A percentile compares a stretch with the other conserved stretches of the same genome.
Evolutionary conservation across 2,329 filamentous ascomycete genomes (phyloP).

Genomic region (Mycosphaerella sp.): DNA sequence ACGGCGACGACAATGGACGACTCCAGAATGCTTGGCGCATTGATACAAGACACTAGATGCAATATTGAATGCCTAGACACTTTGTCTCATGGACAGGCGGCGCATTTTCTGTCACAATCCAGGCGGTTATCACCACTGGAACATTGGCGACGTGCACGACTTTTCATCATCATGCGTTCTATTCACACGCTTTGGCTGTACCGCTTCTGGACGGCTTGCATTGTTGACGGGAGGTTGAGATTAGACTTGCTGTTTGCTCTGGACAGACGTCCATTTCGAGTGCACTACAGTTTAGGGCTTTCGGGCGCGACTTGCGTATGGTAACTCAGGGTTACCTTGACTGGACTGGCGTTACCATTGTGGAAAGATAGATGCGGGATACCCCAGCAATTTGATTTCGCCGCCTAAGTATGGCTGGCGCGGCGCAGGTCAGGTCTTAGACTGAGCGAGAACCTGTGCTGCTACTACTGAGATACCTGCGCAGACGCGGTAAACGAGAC

Average conservation of each 20-base stretch:
- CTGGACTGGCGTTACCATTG: not conserved
- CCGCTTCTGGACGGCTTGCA: not conserved
- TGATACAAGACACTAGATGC: not conserved
- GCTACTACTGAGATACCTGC: not conserved
- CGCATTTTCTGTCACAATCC: not conserved
- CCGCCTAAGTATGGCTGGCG: conserved; percentile 1
- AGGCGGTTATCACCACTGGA: conserved; percentile 3
- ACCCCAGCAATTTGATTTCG: not conserved
- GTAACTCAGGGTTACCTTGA: conserved; percentile 4
- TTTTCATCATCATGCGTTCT: not conserved
- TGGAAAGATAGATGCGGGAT: not conserved
- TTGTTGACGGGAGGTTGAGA: not conserved
- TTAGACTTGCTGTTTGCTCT: not conserved
- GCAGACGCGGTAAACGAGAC: not conserved
- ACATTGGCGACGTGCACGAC: conserved; percentile 9
- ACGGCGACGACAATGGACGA: not conserved
- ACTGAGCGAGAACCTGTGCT: conserved; percentile 6
- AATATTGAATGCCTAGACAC: not conserved
- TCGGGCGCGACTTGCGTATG: conserved; percentile 6
- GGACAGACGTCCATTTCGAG: not conserved
- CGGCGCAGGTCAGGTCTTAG: conserved; percentile 5
- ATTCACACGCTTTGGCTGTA: conserved; percentile 1
- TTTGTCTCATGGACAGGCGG: not conserved
- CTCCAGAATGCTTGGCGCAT: not conserved
- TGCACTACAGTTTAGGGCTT: not conserved